A percentile compares a stretch with the other conserved stretches of the same genome.
These are phyloP conservation scores for Xylariales sp. DNA, from an alignment of 2,329 filamentous ascomycete species.

Conservation along the genomic window DNA sequence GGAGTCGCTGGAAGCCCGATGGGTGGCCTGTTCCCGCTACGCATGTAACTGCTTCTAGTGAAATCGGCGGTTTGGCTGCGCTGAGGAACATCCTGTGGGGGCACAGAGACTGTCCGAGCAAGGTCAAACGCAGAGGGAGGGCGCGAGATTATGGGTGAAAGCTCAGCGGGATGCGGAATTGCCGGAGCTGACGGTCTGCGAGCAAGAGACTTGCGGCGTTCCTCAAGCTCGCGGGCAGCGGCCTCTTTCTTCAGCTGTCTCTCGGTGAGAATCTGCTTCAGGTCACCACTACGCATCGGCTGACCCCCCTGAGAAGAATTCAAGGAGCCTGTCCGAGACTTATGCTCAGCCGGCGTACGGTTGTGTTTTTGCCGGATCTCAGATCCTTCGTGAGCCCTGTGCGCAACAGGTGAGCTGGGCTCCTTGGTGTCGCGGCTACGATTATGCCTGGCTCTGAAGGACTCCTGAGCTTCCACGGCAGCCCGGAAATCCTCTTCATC, in stretches of 20 bases:
- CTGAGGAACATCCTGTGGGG: slow-evolving; percentile 40
- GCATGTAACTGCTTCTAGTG: slow-evolving; percentile 45
- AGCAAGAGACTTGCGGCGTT: slow-evolving; percentile 78
- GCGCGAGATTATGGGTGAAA: slow-evolving; percentile 33
- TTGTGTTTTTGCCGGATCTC: slow-evolving; percentile 31
- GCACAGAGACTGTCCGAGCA: slow-evolving; percentile 34
- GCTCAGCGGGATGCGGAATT: slow-evolving; percentile 69
- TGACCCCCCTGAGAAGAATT: slow-evolving; percentile 3
- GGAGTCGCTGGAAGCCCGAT: slow-evolving; percentile 88
- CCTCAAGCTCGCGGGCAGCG: slow-evolving; percentile 81
- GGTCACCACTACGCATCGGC: slow-evolving; percentile 46
- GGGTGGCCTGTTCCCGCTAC: slow-evolving; percentile 41
- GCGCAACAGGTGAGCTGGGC: slow-evolving; percentile 22
- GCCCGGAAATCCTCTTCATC: slow-evolving; percentile 59
- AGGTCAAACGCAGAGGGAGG: slow-evolving; percentile 35
- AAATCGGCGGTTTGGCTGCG: slow-evolving; percentile 66
- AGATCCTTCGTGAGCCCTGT: slow-evolving; percentile 29
- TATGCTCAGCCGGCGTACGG: slow-evolving; percentile 20
- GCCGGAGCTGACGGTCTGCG: slow-evolving; percentile 73
- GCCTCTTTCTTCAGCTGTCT: slow-evolving; percentile 65
- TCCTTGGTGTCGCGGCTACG: slow-evolving; percentile 41
- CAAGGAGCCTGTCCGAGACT: slow-evolving; percentile 23
- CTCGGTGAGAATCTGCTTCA: slow-evolving; percentile 54
- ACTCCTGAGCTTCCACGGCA: slow-evolving; percentile 49
- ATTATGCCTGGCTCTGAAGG: slow-evolving; percentile 51